phyloP scores from a whole-genome alignment of 2,329 filamentous ascomycete species.

The Endothia cerciana region DNA sequence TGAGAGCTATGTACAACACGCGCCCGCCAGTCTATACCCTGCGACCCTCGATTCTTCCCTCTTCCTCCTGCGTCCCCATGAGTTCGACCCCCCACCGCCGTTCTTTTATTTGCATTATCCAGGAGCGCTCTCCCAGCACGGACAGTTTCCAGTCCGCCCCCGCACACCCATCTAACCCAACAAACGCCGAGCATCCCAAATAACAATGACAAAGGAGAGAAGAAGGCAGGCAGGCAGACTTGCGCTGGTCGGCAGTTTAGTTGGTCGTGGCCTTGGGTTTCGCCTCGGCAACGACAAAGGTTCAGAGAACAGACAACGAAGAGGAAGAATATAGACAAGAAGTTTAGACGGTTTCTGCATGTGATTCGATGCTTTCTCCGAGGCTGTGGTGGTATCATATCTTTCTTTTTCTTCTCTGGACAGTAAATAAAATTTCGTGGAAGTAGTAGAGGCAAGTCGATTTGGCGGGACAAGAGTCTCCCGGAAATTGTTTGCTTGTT shows the following conservation, averaged over 20 bases:
- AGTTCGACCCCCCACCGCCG: slow-evolving; percentile 3
- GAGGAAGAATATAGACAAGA: slow-evolving; percentile 24
- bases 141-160: neutral
- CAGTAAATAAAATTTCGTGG: slow-evolving; percentile 25
- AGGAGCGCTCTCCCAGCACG: slow-evolving; percentile 6
- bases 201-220: slow-evolving; percentile 20
- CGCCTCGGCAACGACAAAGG: neutral
- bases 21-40: neutral
- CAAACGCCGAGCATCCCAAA: slow-evolving; percentile 13
- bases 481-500: neutral
- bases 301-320: neutral
- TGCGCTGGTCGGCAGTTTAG: neutral
- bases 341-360: slow-evolving; percentile 9
- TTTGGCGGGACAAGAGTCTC: neutral
- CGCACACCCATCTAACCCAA: slow-evolving; percentile 13
- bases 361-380: slow-evolving; percentile 29
- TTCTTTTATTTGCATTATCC: slow-evolving; percentile 14
- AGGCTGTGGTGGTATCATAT: slow-evolving; percentile 32
- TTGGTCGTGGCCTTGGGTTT: neutral
- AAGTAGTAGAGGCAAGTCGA: slow-evolving; percentile 10
- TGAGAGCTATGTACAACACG: slow-evolving; percentile 30
- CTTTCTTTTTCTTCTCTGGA: slow-evolving; percentile 20
- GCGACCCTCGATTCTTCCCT: neutral
- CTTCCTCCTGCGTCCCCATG: slow-evolving; percentile 5
- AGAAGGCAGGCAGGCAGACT: neutral